Evolutionary conservation across 2,329 filamentous ascomycete species (phyloP).

Genomic region (Nemania diffusa): DNA sequence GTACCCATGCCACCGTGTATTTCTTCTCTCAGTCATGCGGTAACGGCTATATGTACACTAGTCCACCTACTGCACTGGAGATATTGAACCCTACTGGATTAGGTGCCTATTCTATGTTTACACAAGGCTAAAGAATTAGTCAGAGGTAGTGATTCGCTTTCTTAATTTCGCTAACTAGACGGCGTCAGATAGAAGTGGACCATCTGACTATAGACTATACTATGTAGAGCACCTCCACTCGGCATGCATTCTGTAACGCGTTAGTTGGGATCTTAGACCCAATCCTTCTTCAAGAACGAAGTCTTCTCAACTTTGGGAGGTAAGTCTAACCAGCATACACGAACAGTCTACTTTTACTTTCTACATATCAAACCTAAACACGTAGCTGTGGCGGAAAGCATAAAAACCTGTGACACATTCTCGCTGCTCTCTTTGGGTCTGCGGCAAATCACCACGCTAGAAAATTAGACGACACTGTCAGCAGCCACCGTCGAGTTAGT

Average conservation of each 20-base stretch:
- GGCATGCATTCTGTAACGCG: constrained; percentile 2
- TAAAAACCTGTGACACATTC: not conserved
- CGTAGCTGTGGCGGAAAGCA: not conserved
- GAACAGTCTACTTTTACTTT: not conserved
- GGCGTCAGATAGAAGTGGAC: constrained; percentile 8
- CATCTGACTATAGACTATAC: not conserved
- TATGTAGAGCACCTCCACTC: not conserved
- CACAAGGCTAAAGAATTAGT: constrained; percentile 25
- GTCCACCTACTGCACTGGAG: constrained; percentile 3
- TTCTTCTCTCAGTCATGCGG: not conserved
- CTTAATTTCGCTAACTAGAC: constrained; percentile 26
- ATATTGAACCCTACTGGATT: constrained; percentile 9
- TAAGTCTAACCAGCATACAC: not conserved
- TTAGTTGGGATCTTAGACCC: constrained; percentile 13
- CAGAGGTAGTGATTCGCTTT: constrained; percentile 18
- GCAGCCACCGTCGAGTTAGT: constrained; percentile 4
- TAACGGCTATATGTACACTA: not conserved
- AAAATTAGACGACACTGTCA: not conserved
- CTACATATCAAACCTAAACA: not conserved
- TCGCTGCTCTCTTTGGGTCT: not conserved
- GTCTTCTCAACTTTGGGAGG: not conserved
- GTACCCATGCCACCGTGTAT: constrained; percentile 17
- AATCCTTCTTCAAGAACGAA: constrained; percentile 21
- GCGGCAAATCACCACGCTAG: not conserved
- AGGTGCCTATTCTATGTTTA: no score